Base-by-base conservation (phyloP, 2,329 filamentous ascomycete genomes). In the Karstenula rhodostoma region DNA sequence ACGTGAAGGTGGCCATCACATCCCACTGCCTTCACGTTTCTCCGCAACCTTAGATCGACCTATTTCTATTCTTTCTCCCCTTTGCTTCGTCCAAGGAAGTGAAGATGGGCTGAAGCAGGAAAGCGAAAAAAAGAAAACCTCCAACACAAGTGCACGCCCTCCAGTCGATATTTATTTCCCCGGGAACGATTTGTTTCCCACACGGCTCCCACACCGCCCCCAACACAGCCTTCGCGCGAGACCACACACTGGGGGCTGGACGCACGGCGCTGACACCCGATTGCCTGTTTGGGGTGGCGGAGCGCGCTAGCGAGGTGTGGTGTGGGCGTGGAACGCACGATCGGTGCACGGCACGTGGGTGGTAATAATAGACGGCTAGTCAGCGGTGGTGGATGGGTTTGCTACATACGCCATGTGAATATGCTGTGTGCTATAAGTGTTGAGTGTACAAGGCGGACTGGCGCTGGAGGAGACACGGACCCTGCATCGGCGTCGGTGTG, bases 1-100 rank as follows among this genome's bases (percentile, higher is more conserved):
- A 46, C 52, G 19, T 55, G 17, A 55, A 55, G 23, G 44, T 17
- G 4, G 29, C 52, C 52, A 46, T 46, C 40, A 8, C 52, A 46
- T 46, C 40, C 4, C 33, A 33, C 27, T 4, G 33, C 17, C 13
- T 19, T 32, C n/a, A n/a, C n/a, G n/a, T n/a, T n/a, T n/a, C n/a
- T n/a, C n/a, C n/a, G n/a, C n/a, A n/a, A n/a, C n/a, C n/a, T n/a
- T n/a, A n/a, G n/a, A n/a, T n/a, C n/a, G n/a, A n/a, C n/a, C n/a
- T n/a, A n/a, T n/a, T n/a, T n/a, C n/a, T n/a, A n/a, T 4, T 32
- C 27, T 4, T 29, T 29, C 27, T 29, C 27, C 27, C 27, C 27
- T 29, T 29, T 8, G 27, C 27, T 29, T 29, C 27, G 27, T 29
- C 27, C 27, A 29, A 29, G 27, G 8, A 29, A 29, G 46, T 4